Evolutionary conservation across 257 asterid species (phyloP), one percentile per base, ranked within the genome.

Genomic region (Thymus mandschuricus): DNA sequence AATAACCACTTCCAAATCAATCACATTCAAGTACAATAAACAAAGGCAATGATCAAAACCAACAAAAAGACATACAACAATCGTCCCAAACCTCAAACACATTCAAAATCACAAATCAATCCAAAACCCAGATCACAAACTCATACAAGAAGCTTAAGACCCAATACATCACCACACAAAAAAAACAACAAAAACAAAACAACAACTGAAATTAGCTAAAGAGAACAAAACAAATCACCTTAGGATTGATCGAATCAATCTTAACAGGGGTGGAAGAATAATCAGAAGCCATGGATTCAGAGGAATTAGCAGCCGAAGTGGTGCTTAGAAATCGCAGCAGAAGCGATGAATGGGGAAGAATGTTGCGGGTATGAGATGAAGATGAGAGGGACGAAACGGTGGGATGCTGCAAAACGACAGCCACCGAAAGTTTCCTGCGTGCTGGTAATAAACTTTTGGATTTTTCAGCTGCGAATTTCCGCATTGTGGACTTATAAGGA

Each of bases 391-490:
- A 15, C 5, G 80, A 44, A 51, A 67, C 71, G 54, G 87, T 65
- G 79, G 75, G 80, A 30, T 44, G 75, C 75, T 29, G 80, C 72
- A 58, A 55, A 66, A 40, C 66, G 75, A 64, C 61, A 50, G 28
- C 57, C 35, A n/a, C n/a, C n/a, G 31, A 34, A 6, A 30, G 7
- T 52, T 76, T 67, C 55, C 75, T 71, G 76, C 75, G 75, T 60
- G 80, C n/a, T n/a, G n/a, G 75, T 33, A 72, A 21, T 27, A 90
- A 71, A 68, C 74, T 71, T 64, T 82, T 85, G 62, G 91, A 62
- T 66, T 68, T 81, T 41, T 81, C 84, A 28, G 86, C 81, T 74
- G 78, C 86, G 60, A 88, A 86, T 85, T 87, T 84, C 86, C 92
- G 91, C 98, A 92, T 89, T 27, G 46, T 71, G 8, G 54, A 51